A percentile compares a stretch with the other conserved stretches of the same genome.
Evolutionary conservation across 129 eudicot genomes (phyloP).

Genomic region (Oenanthe sinensis): DNA sequence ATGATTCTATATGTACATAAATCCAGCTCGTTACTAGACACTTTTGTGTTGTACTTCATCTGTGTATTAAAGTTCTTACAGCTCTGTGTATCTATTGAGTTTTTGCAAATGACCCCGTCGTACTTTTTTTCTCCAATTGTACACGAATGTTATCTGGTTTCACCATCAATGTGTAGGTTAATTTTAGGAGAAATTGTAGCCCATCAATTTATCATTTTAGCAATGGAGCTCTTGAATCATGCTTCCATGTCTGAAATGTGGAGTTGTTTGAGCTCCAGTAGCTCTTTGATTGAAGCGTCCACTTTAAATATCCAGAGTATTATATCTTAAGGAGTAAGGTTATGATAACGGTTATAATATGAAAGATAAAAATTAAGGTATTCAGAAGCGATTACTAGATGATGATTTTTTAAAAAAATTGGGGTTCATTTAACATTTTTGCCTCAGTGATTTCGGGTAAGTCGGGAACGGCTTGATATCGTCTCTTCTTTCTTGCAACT

Average conservation of each 20-base stretch:
- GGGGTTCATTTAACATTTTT: no score
- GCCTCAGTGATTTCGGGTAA: no score
- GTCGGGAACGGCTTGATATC: no score
- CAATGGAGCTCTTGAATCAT: background rate
- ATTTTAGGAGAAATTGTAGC: background rate
- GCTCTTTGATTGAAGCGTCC: background rate
- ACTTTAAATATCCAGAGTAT: background rate
- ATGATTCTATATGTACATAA: background rate
- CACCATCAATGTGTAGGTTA: background rate
- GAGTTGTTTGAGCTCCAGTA: background rate
- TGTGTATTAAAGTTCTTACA: background rate
- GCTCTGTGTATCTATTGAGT: background rate
- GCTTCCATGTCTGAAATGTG: background rate
- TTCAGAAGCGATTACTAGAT: no score
- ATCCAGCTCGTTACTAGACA: background rate
- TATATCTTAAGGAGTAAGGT: no score
- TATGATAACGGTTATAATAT: no score
- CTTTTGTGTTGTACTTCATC: background rate
- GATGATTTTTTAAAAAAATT: no score
- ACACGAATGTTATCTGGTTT: background rate
- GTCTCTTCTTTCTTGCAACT: no score
- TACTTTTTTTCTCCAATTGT: no score
- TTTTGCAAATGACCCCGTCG: background rate
- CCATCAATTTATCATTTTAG: background rate
- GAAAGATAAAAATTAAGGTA: no score